Evolutionary conservation across 768 basidiomycete genomes (phyloP).

Genomic region (Mycena sanguinolenta): DNA sequence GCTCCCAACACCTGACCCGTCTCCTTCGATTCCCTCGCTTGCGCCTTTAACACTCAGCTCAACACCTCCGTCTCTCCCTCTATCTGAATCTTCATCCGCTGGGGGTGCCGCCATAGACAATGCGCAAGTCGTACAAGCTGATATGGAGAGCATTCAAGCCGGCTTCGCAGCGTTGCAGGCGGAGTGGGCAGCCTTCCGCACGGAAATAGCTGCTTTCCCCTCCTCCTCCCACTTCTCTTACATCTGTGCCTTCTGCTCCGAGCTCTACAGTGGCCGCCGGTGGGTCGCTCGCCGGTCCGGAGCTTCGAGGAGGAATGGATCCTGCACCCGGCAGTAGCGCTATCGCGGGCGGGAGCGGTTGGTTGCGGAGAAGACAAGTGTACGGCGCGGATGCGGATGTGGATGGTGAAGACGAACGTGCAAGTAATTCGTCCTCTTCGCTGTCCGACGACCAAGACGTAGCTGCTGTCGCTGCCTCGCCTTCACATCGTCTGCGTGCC

Average conservation of each 20-base stretch:
- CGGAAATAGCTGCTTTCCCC: constrained; percentile 8
- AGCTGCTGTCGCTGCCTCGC: not conserved
- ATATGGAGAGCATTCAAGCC: constrained; percentile 11
- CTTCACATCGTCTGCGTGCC: not conserved
- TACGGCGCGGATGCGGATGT: not conserved
- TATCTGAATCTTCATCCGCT: not conserved
- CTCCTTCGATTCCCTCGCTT: not conserved
- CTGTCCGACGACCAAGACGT: not conserved
- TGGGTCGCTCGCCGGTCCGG: not conserved
- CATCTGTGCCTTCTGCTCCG: too few species aligned
- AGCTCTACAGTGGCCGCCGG: not conserved
- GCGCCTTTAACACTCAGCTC: not conserved
- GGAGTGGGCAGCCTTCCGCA: constrained; percentile 31
- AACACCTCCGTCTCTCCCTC: not conserved
- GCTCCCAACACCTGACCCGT: not conserved
- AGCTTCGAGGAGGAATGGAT: too few species aligned
- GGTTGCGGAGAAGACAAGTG: not conserved
- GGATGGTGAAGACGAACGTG: not conserved
- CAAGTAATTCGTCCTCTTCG: not conserved
- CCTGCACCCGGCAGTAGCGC: not conserved
- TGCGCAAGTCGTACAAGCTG: not conserved
- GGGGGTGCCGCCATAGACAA: not conserved
- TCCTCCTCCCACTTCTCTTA: not conserved
- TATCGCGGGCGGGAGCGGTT: not conserved
- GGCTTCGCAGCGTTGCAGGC: constrained; percentile 18